These are phyloP conservation scores for Fraxinus cuspidata DNA, from an alignment of 257 asterid genomes.

Conservation along the genomic window DNA sequence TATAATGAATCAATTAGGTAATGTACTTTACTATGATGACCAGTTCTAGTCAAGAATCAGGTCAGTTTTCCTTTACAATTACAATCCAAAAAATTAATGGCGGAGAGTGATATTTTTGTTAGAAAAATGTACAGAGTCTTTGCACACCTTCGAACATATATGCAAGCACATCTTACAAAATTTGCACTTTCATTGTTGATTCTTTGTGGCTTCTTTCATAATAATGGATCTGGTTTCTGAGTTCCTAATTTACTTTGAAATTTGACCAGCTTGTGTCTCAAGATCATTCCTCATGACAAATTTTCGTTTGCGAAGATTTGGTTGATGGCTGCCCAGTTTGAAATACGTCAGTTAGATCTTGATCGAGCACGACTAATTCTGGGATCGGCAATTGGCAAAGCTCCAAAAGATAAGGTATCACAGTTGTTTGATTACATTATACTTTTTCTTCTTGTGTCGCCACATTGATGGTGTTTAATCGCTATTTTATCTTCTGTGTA, in stretches of 20 bases:
- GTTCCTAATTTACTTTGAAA: slow-evolving; percentile 21
- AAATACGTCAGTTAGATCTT: slow-evolving; percentile 76
- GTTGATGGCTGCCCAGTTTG: slow-evolving; percentile 95
- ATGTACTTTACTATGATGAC: not conserved
- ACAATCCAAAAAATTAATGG: not conserved
- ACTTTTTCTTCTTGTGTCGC: slow-evolving; percentile 11
- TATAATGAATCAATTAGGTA: not conserved
- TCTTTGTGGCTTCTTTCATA: not conserved
- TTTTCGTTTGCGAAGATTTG: slow-evolving; percentile 91
- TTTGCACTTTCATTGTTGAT: slow-evolving; percentile 6
- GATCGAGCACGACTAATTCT: slow-evolving; percentile 55
- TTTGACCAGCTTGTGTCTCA: slow-evolving; percentile 51
- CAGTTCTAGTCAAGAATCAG: not conserved
- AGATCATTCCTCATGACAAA: slow-evolving; percentile 60
- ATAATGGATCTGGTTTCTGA: slow-evolving; percentile 9
- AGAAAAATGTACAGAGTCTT: not conserved
- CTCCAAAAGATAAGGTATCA: slow-evolving; percentile 67
- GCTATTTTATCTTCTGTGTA: slow-evolving; percentile 11
- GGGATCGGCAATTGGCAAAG: slow-evolving; percentile 65
- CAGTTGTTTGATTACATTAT: slow-evolving; percentile 6
- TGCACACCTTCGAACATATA: not conserved
- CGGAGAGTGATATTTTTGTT: not conserved
- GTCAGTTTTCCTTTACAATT: not conserved
- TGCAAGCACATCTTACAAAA: not conserved
- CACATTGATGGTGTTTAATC: slow-evolving; percentile 10